Evolutionary conservation across 2,329 filamentous ascomycete species (phyloP).

Genomic region (Claviceps spartinae): DNA sequence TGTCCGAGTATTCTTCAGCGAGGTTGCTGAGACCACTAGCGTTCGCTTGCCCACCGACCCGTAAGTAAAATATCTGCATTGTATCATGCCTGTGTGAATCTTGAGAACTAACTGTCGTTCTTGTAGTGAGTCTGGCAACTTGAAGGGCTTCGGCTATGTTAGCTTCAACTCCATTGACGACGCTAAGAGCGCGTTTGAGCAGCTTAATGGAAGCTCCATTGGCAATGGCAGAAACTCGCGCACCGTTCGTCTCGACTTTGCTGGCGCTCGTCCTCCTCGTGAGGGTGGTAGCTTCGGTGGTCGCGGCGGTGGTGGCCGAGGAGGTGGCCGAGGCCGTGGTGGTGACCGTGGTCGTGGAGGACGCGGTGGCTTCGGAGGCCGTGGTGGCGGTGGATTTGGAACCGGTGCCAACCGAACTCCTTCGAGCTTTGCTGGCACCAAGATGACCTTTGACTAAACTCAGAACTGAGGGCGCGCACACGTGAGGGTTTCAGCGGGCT

Average conservation of each 20-base stretch:
- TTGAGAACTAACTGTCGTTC: background rate
- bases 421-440: constrained; percentile 50
- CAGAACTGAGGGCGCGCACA: constrained; percentile 16
- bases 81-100: no score
- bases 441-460: constrained; percentile 52
- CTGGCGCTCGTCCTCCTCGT: constrained; percentile 50
- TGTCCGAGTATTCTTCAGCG: constrained; percentile 60
- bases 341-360: constrained; percentile 29
- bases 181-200: constrained; percentile 59
- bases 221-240: constrained; percentile 56
- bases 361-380: constrained; percentile 27
- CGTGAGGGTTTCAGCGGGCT: constrained; percentile 31
- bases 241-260: constrained; percentile 70
- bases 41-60: constrained; percentile 80
- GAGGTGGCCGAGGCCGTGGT: constrained; percentile 21
- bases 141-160: constrained; percentile 90
- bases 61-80: constrained; percentile 26
- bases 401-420: constrained; percentile 31
- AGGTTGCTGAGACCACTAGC: constrained; percentile 57
- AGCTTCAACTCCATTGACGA: constrained; percentile 73
- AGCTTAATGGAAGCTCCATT: constrained; percentile 52
- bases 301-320: constrained; percentile 32
- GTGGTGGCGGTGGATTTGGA: constrained; percentile 38
- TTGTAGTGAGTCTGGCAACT: constrained; percentile 57
- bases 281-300: constrained; percentile 38